Evolutionary conservation across 306 rosid species (phyloP).

Genomic region (Medicago arabica): DNA sequence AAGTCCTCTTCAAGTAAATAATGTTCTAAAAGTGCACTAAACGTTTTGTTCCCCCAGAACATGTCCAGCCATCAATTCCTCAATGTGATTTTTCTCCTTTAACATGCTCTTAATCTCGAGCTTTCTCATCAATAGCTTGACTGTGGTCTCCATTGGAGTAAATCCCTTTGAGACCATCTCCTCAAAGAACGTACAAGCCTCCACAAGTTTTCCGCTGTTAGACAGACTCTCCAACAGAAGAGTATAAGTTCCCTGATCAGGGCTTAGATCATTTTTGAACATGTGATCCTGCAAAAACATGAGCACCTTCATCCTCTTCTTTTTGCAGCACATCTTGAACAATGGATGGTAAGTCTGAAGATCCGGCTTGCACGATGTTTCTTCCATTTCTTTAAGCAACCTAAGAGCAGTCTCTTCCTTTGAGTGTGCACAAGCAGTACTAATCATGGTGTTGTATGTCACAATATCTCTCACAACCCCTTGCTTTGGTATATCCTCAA

Average conservation of each 20-base stretch:
- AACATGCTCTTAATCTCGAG: slow-evolving; percentile 68
- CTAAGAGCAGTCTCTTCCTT: slow-evolving; percentile 84
- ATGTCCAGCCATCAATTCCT: slow-evolving; percentile 58
- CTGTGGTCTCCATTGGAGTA: slow-evolving; percentile 45
- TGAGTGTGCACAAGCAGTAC: slow-evolving; percentile 65
- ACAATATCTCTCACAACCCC: slow-evolving; percentile 56
- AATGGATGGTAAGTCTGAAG: slow-evolving; percentile 73
- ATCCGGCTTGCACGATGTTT: slow-evolving; percentile 59
- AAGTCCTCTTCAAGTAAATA: background rate
- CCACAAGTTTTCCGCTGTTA: slow-evolving; percentile 57
- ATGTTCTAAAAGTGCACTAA: slow-evolving; percentile 1
- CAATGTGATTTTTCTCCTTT: slow-evolving; percentile 57
- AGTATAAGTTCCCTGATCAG: slow-evolving; percentile 63
- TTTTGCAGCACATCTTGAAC: slow-evolving; percentile 81
- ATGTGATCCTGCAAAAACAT: slow-evolving; percentile 74
- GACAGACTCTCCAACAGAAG: slow-evolving; percentile 63
- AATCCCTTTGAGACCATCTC: slow-evolving; percentile 66
- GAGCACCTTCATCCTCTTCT: slow-evolving; percentile 86
- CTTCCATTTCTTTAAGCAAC: slow-evolving; percentile 85
- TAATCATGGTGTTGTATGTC: slow-evolving; percentile 68
- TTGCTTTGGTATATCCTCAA: slow-evolving; percentile 73
- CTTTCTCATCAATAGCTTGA: slow-evolving; percentile 51
- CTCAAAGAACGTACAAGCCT: slow-evolving; percentile 64
- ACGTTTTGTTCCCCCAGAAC: background rate
- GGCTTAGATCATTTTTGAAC: slow-evolving; percentile 69